Conservation (phyloP, 2,329 filamentous ascomycete genomes). For the Microcera coccophila region DNA sequence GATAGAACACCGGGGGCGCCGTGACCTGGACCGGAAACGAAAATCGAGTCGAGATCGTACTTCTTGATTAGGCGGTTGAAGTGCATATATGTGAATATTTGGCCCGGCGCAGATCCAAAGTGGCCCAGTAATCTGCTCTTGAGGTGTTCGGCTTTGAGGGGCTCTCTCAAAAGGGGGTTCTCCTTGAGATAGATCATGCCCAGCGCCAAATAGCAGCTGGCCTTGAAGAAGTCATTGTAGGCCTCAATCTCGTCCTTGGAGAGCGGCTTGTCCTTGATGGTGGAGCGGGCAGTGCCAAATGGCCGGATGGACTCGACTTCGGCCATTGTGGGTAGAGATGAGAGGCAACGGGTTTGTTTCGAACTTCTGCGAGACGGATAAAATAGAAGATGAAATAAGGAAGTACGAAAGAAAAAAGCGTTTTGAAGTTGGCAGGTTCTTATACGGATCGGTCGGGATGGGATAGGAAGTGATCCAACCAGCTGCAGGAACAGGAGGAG, state of each 20-base stretch:
- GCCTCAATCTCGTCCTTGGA: slow-evolving; percentile 62
- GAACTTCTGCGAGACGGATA: no score
- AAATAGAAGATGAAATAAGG: slow-evolving; percentile 6
- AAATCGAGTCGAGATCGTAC: slow-evolving; percentile 68
- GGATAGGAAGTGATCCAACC: neutral
- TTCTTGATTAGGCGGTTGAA: slow-evolving; percentile 81
- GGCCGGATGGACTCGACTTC: slow-evolving; percentile 57
- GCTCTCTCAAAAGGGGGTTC: slow-evolving; percentile 68
- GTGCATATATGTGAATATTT: slow-evolving; percentile 78
- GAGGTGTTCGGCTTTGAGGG: slow-evolving; percentile 65
- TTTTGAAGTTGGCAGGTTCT: slow-evolving; percentile 17
- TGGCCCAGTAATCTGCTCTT: slow-evolving; percentile 72
- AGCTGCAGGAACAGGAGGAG: neutral
- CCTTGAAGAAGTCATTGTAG: slow-evolving; percentile 70
- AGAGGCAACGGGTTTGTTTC: no score
- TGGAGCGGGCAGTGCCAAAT: slow-evolving; percentile 63
- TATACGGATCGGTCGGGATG: slow-evolving; percentile 18
- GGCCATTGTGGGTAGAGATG: slow-evolving; percentile 28
- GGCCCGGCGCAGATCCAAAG: slow-evolving; percentile 76
- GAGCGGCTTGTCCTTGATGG: slow-evolving; percentile 58
- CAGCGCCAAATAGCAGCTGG: slow-evolving; percentile 69
- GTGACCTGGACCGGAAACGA: slow-evolving; percentile 73
- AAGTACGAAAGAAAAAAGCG: slow-evolving; percentile 10
- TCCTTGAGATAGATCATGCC: slow-evolving; percentile 77
- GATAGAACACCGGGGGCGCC: slow-evolving; percentile 73